Conservation (phyloP, 2,329 filamentous ascomycete genomes). For the Claviceps pazoutovae region DNA sequence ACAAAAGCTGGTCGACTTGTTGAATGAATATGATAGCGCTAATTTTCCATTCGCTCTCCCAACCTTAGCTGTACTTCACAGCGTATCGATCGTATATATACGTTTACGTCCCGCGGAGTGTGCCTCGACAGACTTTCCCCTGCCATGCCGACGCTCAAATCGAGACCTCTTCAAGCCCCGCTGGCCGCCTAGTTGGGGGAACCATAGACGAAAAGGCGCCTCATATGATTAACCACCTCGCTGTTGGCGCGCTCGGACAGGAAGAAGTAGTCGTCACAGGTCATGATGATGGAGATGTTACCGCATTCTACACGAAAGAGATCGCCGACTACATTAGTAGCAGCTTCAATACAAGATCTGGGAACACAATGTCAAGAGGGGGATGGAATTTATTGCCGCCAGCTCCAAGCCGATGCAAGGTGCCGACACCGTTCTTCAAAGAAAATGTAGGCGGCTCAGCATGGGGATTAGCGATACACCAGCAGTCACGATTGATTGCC, state of each 20-base stretch:
- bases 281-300: conserved; percentile 64
- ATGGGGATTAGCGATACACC: conserved; percentile 80
- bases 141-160: conserved; percentile 36
- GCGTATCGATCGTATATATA: conserved; percentile 44
- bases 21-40: neutral
- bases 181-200: conserved; percentile 30
- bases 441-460: conserved; percentile 66
- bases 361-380: conserved; percentile 3
- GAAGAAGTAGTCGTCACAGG: conserved; percentile 54
- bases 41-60: neutral
- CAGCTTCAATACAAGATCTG: conserved; percentile 2
- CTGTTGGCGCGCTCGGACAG: conserved; percentile 53
- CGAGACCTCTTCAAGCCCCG: conserved; percentile 26
- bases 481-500: conserved; percentile 69
- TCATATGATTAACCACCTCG: conserved; percentile 56
- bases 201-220: conserved; percentile 35
- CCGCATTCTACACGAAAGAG: conserved; percentile 50
- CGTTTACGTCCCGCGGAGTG: conserved; percentile 37
- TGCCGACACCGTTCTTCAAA: conserved; percentile 47
- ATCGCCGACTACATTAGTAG: conserved; percentile 31
- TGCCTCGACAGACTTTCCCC: conserved; percentile 33
- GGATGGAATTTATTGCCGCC: neutral
- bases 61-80: conserved; percentile 41
- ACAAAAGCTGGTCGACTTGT: too few species aligned
- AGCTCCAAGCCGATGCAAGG: conserved; percentile 2